These are phyloP conservation scores for Fusarium nanum DNA, from an alignment of 2,329 filamentous ascomycete species.

Conservation along the genomic window DNA sequence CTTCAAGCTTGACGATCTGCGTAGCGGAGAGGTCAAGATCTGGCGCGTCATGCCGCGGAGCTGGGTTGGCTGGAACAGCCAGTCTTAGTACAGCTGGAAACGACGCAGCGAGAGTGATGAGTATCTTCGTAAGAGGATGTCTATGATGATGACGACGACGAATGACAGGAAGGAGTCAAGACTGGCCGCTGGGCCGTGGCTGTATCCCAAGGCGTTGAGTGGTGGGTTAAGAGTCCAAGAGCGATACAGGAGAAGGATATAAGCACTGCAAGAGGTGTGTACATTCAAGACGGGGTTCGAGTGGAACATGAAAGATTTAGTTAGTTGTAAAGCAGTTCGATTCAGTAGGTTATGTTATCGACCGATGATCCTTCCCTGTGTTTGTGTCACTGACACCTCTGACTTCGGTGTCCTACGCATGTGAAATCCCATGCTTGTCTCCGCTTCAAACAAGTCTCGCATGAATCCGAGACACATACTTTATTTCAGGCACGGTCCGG, in stretches of 20 bases:
- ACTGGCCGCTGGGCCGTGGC: slow-evolving; percentile 19
- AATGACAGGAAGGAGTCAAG: slow-evolving; percentile 28
- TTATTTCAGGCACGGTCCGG: slow-evolving; percentile 16
- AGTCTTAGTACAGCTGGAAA: slow-evolving; percentile 60
- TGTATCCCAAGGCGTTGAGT: slow-evolving; percentile 28
- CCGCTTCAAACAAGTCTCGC: slow-evolving; percentile 9
- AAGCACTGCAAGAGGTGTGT: slow-evolving; percentile 20
- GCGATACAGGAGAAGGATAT: slow-evolving; percentile 25
- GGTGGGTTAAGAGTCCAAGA: slow-evolving; percentile 24
- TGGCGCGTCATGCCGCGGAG: slow-evolving; percentile 93
- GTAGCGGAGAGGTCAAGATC: slow-evolving; percentile 94
- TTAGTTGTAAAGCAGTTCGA: slow-evolving; percentile 47
- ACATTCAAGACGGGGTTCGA: slow-evolving; percentile 10
- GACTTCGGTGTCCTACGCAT: slow-evolving; percentile 5
- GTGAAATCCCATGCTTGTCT: slow-evolving; percentile 10
- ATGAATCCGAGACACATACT: slow-evolving; percentile 13
- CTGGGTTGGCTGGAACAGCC: slow-evolving; percentile 89
- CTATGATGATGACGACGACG: slow-evolving; percentile 32
- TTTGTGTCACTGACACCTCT: not conserved
- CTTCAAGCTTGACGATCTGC: slow-evolving; percentile 90
- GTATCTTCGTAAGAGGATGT: slow-evolving; percentile 21
- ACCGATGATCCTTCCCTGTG: slow-evolving; percentile 40
- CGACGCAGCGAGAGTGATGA: slow-evolving; percentile 18
- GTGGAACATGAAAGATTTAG: slow-evolving; percentile 38
- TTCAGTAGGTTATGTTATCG: slow-evolving; percentile 49